Evolutionary conservation across 1,284 basidiomycete species (phyloP).

Genomic region (Earliella scabrosa): DNA sequence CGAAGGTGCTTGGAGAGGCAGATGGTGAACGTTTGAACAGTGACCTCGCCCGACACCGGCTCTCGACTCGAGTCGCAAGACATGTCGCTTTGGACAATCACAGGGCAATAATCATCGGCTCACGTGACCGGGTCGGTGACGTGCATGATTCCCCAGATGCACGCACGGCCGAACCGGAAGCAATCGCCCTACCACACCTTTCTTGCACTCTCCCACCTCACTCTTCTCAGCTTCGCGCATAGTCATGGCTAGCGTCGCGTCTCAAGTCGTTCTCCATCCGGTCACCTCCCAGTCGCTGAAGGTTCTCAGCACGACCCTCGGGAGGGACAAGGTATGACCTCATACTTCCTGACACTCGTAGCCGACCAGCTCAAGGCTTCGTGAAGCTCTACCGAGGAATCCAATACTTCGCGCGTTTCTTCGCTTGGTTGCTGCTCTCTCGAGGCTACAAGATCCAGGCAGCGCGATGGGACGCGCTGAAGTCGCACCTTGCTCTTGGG

Average conservation of each 20-base stretch:
- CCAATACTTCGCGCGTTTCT: constrained; percentile 92
- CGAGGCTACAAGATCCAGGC: constrained; percentile 70
- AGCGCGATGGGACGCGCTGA: constrained; percentile 79
- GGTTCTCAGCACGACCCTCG: constrained; percentile 80
- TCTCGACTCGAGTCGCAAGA: too few species aligned
- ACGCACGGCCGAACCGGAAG: constrained; percentile 10
- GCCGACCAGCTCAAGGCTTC: neutral
- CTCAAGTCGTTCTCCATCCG: constrained; percentile 87
- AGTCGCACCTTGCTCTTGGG: constrained; percentile 76
- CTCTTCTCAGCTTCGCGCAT: constrained; percentile 1
- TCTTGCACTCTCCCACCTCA: constrained; percentile 2
- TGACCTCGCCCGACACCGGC: neutral
- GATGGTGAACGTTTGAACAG: neutral
- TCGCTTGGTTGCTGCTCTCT: constrained; percentile 81
- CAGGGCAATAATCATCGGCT: neutral
- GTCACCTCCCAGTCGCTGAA: constrained; percentile 77
- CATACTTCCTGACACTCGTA: constrained; percentile 9
- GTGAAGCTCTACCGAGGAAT: too few species aligned
- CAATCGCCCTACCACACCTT: neutral
- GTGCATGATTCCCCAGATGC: constrained; percentile 18
- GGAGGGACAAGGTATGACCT: constrained; percentile 81
- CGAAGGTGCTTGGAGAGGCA: neutral
- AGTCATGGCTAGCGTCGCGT: constrained; percentile 65
- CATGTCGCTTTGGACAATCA: constrained; percentile 10
- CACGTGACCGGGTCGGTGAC: constrained; percentile 20